Evolutionary conservation across 164 flowering plant species (phyloP).

Genomic region (Cinnamomum chago): DNA sequence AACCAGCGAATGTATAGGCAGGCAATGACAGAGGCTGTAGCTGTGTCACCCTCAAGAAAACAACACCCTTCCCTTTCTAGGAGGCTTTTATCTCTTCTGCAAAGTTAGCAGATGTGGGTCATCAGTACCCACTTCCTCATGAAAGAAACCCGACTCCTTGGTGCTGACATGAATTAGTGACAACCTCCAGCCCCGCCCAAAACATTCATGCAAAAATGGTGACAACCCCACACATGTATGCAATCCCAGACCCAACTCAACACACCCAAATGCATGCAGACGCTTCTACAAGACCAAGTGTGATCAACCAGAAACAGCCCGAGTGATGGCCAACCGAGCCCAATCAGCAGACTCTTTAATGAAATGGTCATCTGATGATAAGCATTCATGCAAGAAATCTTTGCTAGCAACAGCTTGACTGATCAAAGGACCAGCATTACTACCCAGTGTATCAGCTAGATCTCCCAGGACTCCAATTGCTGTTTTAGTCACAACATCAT

Average conservation of each 20-base stretch:
- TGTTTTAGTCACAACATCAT: conserved; percentile 79
- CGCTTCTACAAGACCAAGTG: conserved; percentile 39
- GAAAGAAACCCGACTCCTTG: conserved; percentile 27
- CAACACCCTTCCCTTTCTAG: conserved; percentile 2
- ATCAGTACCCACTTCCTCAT: conserved; percentile 27
- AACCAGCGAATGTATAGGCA: neutral
- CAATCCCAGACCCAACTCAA: conserved; percentile 49
- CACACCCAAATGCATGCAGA: conserved; percentile 71
- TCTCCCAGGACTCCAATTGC: conserved; percentile 87
- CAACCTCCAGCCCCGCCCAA: conserved; percentile 27
- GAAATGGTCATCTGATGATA: conserved; percentile 75
- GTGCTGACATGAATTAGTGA: conserved; percentile 45
- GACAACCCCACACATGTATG: conserved; percentile 56
- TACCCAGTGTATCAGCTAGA: conserved; percentile 82
- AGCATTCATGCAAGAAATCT: conserved; percentile 74
- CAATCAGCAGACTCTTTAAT: conserved; percentile 91
- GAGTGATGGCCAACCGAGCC: conserved; percentile 68
- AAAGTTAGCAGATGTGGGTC: conserved; percentile 22
- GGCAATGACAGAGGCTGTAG: neutral
- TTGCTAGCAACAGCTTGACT: conserved; percentile 69
- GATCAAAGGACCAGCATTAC: conserved; percentile 69
- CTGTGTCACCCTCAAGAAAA: neutral
- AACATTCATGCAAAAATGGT: conserved; percentile 36
- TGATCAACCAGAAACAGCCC: conserved; percentile 68
- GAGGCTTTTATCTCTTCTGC: conserved; percentile 14